Evolutionary conservation across 352 stramenopile species (phyloP).

Genomic region (Aphanomyces astaci): DNA sequence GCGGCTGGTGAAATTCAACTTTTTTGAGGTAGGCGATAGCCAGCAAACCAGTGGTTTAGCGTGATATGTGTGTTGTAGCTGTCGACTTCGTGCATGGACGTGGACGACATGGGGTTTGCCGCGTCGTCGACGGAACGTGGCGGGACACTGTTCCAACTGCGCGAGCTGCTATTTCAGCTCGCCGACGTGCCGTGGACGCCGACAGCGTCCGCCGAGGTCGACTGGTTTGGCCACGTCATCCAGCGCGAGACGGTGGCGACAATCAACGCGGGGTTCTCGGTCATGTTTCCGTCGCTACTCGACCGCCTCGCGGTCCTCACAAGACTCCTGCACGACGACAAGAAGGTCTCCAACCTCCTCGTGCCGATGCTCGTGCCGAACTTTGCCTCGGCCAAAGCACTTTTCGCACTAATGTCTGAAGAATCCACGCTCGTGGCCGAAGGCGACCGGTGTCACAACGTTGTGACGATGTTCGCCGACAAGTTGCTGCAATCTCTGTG

Average conservation of each 20-base stretch:
- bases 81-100: conserved; percentile 55
- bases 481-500: conserved; percentile 56
- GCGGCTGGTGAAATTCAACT: conserved; percentile 77
- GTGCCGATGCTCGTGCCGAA: conserved; percentile 75
- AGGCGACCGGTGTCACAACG: conserved; percentile 18
- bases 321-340: conserved; percentile 45
- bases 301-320: conserved; percentile 78
- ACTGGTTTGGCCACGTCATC: conserved; percentile 69
- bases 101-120: conserved; percentile 46
- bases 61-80: conserved; percentile 53
- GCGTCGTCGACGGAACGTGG: conserved; percentile 30
- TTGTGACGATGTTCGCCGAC: conserved; percentile 38
- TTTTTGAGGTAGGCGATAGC: conserved; percentile 84
- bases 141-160: conserved; percentile 45
- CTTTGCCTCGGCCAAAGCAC: conserved; percentile 75
- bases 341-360: conserved; percentile 33
- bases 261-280: conserved; percentile 76
- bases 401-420: conserved; percentile 75
- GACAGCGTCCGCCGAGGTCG: conserved; percentile 30
- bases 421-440: conserved; percentile 26
- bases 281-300: conserved; percentile 67
- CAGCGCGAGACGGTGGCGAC: conserved; percentile 69
- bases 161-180: conserved; percentile 62
- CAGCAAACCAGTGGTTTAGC: no score
- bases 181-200: conserved; percentile 30